Percentiles rank a stretch among this genome's conserved stretches.
Evolutionary conservation across 176 grass and related monocot species (phyloP).

Genomic region (Juncus effusus): DNA sequence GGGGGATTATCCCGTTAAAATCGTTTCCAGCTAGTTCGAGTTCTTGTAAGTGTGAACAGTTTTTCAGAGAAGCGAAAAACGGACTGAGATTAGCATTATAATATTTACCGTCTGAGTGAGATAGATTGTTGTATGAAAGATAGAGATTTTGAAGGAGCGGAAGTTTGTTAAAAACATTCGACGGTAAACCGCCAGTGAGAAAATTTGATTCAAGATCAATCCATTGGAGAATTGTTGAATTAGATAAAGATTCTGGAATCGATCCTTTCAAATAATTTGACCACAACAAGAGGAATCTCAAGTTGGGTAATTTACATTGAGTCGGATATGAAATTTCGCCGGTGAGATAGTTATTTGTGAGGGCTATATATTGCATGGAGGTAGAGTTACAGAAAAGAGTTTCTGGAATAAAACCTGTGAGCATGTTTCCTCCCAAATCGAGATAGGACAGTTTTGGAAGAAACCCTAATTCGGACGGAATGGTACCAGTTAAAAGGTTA

Average conservation of each 20-base stretch:
- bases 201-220: slow-evolving; percentile 61
- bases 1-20: slow-evolving; percentile 47
- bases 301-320: slow-evolving; percentile 46
- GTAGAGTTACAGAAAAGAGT: slow-evolving; percentile 73
- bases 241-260: slow-evolving; percentile 53
- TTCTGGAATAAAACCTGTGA: slow-evolving; percentile 48
- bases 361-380: slow-evolving; percentile 62
- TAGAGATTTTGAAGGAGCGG: slow-evolving; percentile 46
- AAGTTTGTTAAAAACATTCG: slow-evolving; percentile 56
- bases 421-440: slow-evolving; percentile 58
- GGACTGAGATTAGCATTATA: slow-evolving; percentile 53
- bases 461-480: slow-evolving; percentile 51
- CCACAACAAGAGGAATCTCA: slow-evolving; percentile 79
- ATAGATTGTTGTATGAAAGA: slow-evolving; percentile 71
- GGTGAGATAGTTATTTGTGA: slow-evolving; percentile 56
- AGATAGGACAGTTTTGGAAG: slow-evolving; percentile 44
- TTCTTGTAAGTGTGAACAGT: slow-evolving; percentile 60
- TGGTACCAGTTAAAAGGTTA: slow-evolving; percentile 46
- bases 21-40: slow-evolving; percentile 65
- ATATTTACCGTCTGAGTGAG: slow-evolving; percentile 2
- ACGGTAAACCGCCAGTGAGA: slow-evolving; percentile 55
- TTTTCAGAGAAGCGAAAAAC: slow-evolving; percentile 76
- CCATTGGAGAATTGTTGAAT: slow-evolving; percentile 80
- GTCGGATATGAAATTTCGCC: slow-evolving; percentile 49
- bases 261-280: slow-evolving; percentile 59